Conservation (phyloP, 1,284 basidiomycete species). For the Tausonia pullulans region DNA sequence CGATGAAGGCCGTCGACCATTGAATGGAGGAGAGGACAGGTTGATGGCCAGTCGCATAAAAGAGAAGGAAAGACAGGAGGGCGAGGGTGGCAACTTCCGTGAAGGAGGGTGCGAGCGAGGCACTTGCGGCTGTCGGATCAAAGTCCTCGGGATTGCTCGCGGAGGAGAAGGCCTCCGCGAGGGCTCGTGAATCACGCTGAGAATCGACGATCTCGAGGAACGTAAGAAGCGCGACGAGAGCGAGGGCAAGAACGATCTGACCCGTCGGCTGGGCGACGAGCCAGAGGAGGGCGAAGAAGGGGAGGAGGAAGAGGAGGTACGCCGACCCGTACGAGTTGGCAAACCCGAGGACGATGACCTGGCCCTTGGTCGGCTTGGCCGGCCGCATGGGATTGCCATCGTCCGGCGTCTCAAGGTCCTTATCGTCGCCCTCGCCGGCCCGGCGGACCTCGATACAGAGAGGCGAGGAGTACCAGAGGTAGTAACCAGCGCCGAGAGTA, state of each 20-base stretch:
- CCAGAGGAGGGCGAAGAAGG: conserved; percentile 53
- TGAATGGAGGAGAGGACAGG: conserved; percentile 79
- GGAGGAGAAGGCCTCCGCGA: conserved; percentile 32
- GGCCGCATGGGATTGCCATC: conserved; percentile 17
- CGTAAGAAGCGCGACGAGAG: conserved; percentile 52
- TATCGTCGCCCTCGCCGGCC: conserved; percentile 26
- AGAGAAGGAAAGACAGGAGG: conserved; percentile 61
- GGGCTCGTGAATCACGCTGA: conserved; percentile 53
- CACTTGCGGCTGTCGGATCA: conserved; percentile 41
- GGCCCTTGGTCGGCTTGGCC: conserved; percentile 29
- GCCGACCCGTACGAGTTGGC: conserved; percentile 82
- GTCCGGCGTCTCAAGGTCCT: conserved; percentile 16
- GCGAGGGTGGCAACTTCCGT: conserved; percentile 59
- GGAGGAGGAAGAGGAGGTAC: conserved; percentile 68
- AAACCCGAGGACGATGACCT: conserved; percentile 69
- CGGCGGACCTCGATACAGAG: conserved; percentile 56
- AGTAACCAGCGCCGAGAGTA: conserved; percentile 44
- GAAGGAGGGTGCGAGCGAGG: conserved; percentile 45
- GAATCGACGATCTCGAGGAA: conserved; percentile 70
- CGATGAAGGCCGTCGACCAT: conserved; percentile 88
- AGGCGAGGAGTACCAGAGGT: conserved; percentile 58
- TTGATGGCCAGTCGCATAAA: conserved; percentile 88
- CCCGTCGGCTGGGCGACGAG: conserved; percentile 64
- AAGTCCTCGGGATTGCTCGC: conserved; percentile 26
- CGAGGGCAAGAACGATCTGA: conserved; percentile 60